Conservation (phyloP, 2,329 filamentous ascomycete genomes). For the Diplodia sapinea region DNA sequence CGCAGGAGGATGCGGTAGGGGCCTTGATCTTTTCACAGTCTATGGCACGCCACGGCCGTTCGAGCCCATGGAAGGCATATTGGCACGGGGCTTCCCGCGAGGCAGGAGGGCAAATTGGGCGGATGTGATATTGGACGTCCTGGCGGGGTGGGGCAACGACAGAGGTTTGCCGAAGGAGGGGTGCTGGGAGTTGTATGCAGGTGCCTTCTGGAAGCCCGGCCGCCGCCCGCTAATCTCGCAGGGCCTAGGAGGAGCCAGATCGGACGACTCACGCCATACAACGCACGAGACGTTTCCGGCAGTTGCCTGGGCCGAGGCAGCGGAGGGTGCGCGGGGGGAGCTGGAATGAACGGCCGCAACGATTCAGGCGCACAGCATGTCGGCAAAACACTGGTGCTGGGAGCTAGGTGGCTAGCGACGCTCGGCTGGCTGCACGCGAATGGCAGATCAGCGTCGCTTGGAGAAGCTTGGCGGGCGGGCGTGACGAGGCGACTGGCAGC, state of each 20-base stretch:
- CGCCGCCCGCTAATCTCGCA: conserved; percentile 24
- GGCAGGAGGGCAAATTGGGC: conserved; percentile 10
- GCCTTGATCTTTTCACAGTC: conserved; percentile 16
- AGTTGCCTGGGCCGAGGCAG: conserved; percentile 1
- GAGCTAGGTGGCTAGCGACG: background rate
- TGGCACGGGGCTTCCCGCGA: conserved; percentile 4
- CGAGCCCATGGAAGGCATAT: conserved; percentile 1
- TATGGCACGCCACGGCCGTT: conserved; percentile 4
- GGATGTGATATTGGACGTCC: conserved; percentile 18
- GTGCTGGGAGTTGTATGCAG: background rate
- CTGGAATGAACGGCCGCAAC: background rate
- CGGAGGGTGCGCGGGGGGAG: background rate
- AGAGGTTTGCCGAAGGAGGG: conserved; percentile 18
- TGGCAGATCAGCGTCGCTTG: conserved; percentile 6
- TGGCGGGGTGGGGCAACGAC: conserved; percentile 22
- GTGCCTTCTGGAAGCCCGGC: conserved; percentile 10
- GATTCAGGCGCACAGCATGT: conserved; percentile 6
- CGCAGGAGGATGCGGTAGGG: conserved; percentile 12
- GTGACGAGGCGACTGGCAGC: background rate
- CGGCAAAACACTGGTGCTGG: conserved; percentile 6
- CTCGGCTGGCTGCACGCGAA: background rate
- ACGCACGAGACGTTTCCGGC: background rate
- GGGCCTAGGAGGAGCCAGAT: conserved; percentile 13
- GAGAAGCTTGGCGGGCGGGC: conserved; percentile 1
- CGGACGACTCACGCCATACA: conserved; percentile 12